Evolutionary conservation across 306 rosid genomes (phyloP), one percentile per base, ranked within the genome.

Genomic region (Dalbergia cochinchinensis): DNA sequence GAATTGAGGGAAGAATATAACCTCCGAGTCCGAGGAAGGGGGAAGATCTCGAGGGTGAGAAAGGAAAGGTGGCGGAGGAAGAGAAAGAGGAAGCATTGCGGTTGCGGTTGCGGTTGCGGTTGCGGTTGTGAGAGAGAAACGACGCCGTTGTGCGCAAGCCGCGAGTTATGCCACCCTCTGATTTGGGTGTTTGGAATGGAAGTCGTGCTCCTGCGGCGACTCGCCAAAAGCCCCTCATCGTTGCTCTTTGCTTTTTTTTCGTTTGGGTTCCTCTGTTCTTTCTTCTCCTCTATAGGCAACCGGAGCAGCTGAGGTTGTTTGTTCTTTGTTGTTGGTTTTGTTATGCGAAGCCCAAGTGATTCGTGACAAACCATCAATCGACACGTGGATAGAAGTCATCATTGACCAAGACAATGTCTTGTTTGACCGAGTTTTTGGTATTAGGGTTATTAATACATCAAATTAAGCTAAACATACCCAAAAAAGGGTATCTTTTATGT

Each of bases 161-260:
- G 77, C 77, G 77, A 77, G 74, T 73, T 6, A 73, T 41, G 20
- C 19, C 47, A 10, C 69, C 16, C 18, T 63, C 50, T 4, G 57
- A 50, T 50, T 74, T 45, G 6, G 78, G 4, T 68, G 7, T 61
- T 33, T 62, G 83, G 41, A 13, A 19, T 83, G 82, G 60, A 80
- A 71, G 55, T 26, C 90, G 86, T 53, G 26, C 14, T 1, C 60
- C 35, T 78, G 72, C 58, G 9, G 86, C 82, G 60, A 89, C 72
- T 78, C 91, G 87, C 26, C 85, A 78, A 0, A 88, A 41, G 3
- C 70, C 79, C 57, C 83, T 92, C 97, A 33, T 78, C 41, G 18
- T 65, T 34, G 59, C 22, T 51, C 20, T 1, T 1, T n/a, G 7
- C n/a, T 4, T 15, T 1, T 7, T 53, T 1, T 53, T 8, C n/a